phyloP scores from a whole-genome alignment of 2,329 filamentous ascomycete genomes.

The Talaromyces albobiverticillius region DNA sequence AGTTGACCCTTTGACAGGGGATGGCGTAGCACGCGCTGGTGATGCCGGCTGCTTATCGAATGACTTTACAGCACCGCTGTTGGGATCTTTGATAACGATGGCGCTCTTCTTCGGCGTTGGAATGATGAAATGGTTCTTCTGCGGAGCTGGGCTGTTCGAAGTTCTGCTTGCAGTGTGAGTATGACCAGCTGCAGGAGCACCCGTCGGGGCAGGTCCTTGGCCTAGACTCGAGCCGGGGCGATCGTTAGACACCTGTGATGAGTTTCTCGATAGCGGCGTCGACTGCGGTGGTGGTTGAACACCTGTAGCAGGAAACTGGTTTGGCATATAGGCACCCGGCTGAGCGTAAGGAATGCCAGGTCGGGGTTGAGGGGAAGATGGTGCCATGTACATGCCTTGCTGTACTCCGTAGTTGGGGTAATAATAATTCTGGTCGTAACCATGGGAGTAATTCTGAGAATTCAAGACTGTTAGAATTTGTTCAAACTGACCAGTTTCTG shows the following conservation, averaged over 20 bases:
- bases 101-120: constrained; percentile 66
- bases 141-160: constrained; percentile 57
- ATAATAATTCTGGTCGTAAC: constrained; percentile 48
- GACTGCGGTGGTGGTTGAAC: constrained; percentile 55
- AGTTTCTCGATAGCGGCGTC: constrained; percentile 73
- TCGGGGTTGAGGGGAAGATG: constrained; percentile 45
- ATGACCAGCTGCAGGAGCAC: constrained; percentile 50
- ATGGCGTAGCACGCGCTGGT: constrained; percentile 53
- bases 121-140: constrained; percentile 62
- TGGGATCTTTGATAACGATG: constrained; percentile 79
- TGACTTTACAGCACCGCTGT: constrained; percentile 73
- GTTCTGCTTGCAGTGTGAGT: constrained; percentile 53
- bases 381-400: constrained; percentile 41
- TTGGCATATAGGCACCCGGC: constrained; percentile 49
- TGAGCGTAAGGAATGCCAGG: constrained; percentile 51
- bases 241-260: constrained; percentile 74
- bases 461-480: constrained; percentile 65
- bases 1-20: constrained; percentile 61
- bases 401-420: constrained; percentile 41
- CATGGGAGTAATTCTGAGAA: constrained; percentile 62
- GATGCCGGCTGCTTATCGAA: constrained; percentile 66
- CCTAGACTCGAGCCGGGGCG: constrained; percentile 59
- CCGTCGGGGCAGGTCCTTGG: constrained; percentile 52
- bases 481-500: constrained; percentile 69
- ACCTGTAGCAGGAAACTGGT: constrained; percentile 47